Percentiles rank a stretch among this genome's conserved stretches.
These are phyloP conservation scores for Zymoseptoria crescenta DNA, from an alignment of 2,329 filamentous ascomycete genomes.

Conservation along the genomic window DNA sequence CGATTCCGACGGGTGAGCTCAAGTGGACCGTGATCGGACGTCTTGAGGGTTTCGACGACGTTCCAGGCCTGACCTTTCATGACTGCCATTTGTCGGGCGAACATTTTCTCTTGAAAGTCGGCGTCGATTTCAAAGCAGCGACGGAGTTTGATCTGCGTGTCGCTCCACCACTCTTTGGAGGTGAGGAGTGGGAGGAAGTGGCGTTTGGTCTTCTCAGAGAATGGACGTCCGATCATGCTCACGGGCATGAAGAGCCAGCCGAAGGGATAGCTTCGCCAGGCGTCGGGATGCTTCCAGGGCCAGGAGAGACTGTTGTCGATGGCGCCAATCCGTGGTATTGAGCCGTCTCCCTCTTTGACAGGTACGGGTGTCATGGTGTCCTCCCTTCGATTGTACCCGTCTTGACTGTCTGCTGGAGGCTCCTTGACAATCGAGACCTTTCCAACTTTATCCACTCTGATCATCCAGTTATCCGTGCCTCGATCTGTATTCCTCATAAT, in stretches of 20 bases:
- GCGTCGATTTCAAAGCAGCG: conserved; percentile 83
- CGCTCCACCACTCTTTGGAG: conserved; percentile 93
- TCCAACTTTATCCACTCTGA: conserved; percentile 81
- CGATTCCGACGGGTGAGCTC: conserved; percentile 84
- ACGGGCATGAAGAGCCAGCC: conserved; percentile 97
- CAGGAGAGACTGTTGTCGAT: conserved; percentile 98
- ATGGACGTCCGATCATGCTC: conserved; percentile 89
- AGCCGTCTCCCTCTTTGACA: conserved; percentile 36
- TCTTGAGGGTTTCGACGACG: conserved; percentile 94
- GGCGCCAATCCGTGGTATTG: conserved; percentile 68
- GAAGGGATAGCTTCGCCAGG: conserved; percentile 86
- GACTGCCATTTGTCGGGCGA: conserved; percentile 92
- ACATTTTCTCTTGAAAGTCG: conserved; percentile 98
- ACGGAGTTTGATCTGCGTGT: conserved; percentile 80
- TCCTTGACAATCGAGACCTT: conserved; percentile 83
- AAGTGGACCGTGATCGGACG: conserved; percentile 81
- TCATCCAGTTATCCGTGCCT: conserved; percentile 98
- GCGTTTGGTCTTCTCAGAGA: conserved; percentile 84
- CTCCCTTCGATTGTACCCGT: conserved; percentile 43
- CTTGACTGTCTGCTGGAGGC: conserved; percentile 56
- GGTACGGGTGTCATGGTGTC: conserved; percentile 71
- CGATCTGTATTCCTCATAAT: conserved; percentile 98
- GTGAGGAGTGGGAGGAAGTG: conserved; percentile 95
- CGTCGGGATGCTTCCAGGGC: conserved; percentile 98
- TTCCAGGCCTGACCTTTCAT: conserved; percentile 99